Evolutionary conservation across 441 rosid genomes (phyloP), one percentile per base, ranked within the genome.

Genomic region (Lepidium campestre): DNA sequence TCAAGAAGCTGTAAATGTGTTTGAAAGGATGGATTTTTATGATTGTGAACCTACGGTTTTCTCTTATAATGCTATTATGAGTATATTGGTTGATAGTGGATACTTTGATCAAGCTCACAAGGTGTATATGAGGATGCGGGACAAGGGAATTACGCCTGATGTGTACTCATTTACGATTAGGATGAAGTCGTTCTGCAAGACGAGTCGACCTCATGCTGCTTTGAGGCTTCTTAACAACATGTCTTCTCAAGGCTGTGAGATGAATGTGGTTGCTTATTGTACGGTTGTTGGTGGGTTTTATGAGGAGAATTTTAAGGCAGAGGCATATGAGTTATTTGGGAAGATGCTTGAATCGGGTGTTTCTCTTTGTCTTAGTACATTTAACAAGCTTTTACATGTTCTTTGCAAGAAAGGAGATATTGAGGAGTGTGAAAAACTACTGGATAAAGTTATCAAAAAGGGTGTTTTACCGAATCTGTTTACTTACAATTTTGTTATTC

Each of bases 21-120:
- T 94, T 78, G 94, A 91, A 81, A 94, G 96, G 76, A 88, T 90
- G 98, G 97, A 90, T 57, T 91, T 94, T 72, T 90, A 89, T 41
- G 75, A 78, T 54, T 91, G 96, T 17, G 82, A 77, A 75, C 93
- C 87, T 0, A 84, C 94, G 0, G 87, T 91, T 62, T 78, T 81
- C 70, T 89, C 99, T 36, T 81, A 86, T 50, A 91, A 90, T 59
- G 78, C 91, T 6, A 83, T 86, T 53, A 94, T 91, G 97, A 88
- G 91, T 83, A 47, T 94, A 56, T 74, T 91, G 81, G 90, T 94
- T 12, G 97, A 86, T 65, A 57, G 73, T 67, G 81, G 79, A 2
- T 80, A 86, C 82, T 83, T 79, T 69, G 77, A 82, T 78, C 96
- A 89, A 75, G 89, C 88, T 10, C 99, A 91, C 65, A 88, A 91